A percentile compares a stretch with the other conserved stretches of the same genome.
phyloP scores from a whole-genome alignment of 2,329 filamentous ascomycete genomes.

The Rutstroemia sp. region DNA sequence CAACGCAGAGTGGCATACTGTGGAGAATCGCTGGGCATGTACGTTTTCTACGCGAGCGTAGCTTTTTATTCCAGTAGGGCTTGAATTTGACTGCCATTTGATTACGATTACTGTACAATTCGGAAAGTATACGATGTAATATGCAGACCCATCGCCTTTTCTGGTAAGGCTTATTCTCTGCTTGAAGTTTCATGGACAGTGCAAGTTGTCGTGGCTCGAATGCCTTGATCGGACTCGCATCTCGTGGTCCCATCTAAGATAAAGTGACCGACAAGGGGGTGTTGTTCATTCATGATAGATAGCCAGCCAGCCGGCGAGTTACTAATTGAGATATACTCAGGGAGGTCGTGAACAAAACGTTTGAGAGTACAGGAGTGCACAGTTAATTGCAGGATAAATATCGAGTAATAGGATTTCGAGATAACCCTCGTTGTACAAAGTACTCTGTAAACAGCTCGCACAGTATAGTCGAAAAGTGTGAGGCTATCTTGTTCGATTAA shows the following conservation, averaged over 20 bases:
- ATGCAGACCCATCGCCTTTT: not conserved
- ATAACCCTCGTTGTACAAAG: not conserved
- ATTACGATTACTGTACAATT: not conserved
- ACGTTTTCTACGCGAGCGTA: too few relatives aligned
- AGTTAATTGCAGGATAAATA: too few relatives aligned
- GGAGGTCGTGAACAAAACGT: not conserved
- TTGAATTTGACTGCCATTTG: too few relatives aligned
- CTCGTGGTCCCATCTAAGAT: constrained; percentile 14
- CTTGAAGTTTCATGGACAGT: not conserved
- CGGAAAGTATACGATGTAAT: not conserved
- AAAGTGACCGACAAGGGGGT: constrained; percentile 13
- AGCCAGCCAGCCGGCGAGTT: not conserved
- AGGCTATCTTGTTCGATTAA: not conserved
- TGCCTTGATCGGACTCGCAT: constrained; percentile 20
- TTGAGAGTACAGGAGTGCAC: too few relatives aligned
- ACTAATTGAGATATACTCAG: not conserved
- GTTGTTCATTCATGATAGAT: constrained; percentile 3
- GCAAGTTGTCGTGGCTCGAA: constrained; percentile 29
- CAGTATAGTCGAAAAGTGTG: not conserved
- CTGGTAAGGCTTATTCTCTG: not conserved
- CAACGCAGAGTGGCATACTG: too few relatives aligned
- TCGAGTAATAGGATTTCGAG: too few relatives aligned
- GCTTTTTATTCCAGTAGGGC: too few relatives aligned
- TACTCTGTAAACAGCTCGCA: not conserved
- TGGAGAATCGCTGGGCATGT: too few relatives aligned